Evolutionary conservation across 306 rosid species (phyloP).

Genomic region (Dryas octopetala): DNA sequence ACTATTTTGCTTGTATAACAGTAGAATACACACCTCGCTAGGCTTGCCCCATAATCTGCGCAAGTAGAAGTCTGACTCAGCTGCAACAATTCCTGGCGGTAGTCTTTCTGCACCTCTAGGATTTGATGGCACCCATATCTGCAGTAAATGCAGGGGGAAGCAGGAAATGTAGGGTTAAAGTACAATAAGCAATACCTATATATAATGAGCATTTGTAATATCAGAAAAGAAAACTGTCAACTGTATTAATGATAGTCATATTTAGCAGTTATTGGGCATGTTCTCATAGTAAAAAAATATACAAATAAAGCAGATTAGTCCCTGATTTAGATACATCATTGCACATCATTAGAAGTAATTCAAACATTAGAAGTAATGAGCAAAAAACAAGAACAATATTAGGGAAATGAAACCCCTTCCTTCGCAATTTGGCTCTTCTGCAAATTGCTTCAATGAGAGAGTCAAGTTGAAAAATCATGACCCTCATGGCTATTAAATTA

Average conservation of each 20-base stretch:
- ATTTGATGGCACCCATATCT: slow-evolving; percentile 96
- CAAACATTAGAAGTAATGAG: not conserved
- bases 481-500: not conserved
- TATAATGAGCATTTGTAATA: not conserved
- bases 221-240: not conserved
- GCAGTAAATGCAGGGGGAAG: slow-evolving; percentile 21
- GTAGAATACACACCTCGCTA: slow-evolving; percentile 64
- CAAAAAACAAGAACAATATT: not conserved
- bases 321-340: not conserved
- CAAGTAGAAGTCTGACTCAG: slow-evolving; percentile 77
- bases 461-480: not conserved
- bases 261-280: not conserved
- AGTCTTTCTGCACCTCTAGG: slow-evolving; percentile 95
- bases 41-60: slow-evolving; percentile 97
- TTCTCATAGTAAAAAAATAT: not conserved
- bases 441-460: not conserved
- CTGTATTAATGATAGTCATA: not conserved
- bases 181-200: not conserved
- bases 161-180: not conserved
- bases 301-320: not conserved
- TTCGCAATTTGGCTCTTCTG: not conserved
- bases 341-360: not conserved
- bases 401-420: not conserved
- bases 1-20: not conserved
- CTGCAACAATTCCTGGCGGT: slow-evolving; percentile 76